Evolutionary conservation across 345 rosid genomes (phyloP).

Genomic region (Salix udensis): DNA sequence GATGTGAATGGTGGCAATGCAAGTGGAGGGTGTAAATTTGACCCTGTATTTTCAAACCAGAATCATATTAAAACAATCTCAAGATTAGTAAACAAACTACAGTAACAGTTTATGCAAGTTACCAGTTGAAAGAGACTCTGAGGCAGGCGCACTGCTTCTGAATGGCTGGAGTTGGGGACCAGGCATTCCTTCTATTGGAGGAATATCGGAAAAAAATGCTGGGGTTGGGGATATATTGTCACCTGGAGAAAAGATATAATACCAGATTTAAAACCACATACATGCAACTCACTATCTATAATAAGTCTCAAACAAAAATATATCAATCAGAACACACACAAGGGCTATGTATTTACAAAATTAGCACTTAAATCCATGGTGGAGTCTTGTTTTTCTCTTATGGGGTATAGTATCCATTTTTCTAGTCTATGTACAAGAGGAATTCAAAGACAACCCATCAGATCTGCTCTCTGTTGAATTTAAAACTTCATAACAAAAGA

Average conservation of each 20-base stretch:
- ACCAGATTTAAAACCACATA: constrained; percentile 2
- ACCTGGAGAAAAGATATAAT: constrained; percentile 21
- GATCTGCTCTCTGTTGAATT: background rate
- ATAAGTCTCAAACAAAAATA: background rate
- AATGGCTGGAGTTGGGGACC: constrained; percentile 17
- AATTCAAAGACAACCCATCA: background rate
- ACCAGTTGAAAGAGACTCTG: constrained; percentile 31
- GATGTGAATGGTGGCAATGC: constrained; percentile 40
- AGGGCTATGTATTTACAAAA: background rate
- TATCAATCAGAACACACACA: background rate
- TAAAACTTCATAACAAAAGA: background rate
- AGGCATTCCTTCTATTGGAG: constrained; percentile 31
- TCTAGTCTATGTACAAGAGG: background rate
- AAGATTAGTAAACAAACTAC: background rate
- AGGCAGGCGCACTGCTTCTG: constrained; percentile 24
- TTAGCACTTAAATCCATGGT: background rate
- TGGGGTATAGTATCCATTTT: background rate
- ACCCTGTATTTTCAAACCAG: constrained; percentile 28
- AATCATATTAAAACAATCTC: constrained; percentile 12
- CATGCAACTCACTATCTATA: background rate
- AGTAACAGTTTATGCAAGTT: constrained; percentile 6
- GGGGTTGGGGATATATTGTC: constrained; percentile 28
- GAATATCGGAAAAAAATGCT: constrained; percentile 21
- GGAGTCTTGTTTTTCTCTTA: background rate
- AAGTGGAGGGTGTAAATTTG: constrained; percentile 25